Evolutionary conservation across 73 alveolate species (phyloP).

Genomic region (Uronychia binucleata): DNA sequence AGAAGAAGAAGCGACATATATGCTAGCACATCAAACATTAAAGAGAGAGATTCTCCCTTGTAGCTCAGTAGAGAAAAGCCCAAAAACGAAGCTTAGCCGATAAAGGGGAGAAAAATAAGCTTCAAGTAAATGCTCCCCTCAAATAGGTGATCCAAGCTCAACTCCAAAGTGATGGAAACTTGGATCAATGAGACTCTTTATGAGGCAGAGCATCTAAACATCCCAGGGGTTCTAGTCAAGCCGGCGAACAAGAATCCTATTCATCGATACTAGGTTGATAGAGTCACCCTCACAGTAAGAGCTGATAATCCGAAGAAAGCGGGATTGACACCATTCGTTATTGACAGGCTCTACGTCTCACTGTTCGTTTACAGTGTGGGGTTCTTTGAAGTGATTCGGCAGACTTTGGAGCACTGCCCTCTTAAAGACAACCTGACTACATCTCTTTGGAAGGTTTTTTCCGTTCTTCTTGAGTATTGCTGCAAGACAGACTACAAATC

Average conservation of each 20-base stretch:
- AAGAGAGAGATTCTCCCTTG: not conserved
- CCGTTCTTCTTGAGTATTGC: conserved; percentile 53
- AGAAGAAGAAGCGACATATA: not conserved
- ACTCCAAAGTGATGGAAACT: conserved; percentile 55
- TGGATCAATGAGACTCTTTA: conserved; percentile 71
- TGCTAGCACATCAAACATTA: not conserved
- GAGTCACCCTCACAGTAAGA: conserved; percentile 47
- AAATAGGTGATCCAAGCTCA: not conserved
- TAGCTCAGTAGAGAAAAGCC: not conserved
- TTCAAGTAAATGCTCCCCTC: not conserved
- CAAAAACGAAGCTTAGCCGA: not conserved
- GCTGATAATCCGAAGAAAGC: conserved; percentile 15
- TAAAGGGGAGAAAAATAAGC: not conserved
- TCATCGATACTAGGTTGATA: conserved; percentile 44
- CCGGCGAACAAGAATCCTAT: conserved; percentile 51
- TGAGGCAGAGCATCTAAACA: conserved; percentile 69
- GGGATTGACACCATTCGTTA: conserved; percentile 59
- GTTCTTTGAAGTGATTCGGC: conserved; percentile 57
- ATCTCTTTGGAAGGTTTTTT: conserved; percentile 54
- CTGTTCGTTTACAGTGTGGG: conserved; percentile 74
- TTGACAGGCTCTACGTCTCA: conserved; percentile 59
- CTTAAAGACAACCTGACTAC: conserved; percentile 37
- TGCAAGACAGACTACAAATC: conserved; percentile 50
- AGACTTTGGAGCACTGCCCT: conserved; percentile 42
- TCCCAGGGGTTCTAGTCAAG: conserved; percentile 60